Conservation (phyloP, 257 asterid species). For the Marsdenia floribunda region DNA sequence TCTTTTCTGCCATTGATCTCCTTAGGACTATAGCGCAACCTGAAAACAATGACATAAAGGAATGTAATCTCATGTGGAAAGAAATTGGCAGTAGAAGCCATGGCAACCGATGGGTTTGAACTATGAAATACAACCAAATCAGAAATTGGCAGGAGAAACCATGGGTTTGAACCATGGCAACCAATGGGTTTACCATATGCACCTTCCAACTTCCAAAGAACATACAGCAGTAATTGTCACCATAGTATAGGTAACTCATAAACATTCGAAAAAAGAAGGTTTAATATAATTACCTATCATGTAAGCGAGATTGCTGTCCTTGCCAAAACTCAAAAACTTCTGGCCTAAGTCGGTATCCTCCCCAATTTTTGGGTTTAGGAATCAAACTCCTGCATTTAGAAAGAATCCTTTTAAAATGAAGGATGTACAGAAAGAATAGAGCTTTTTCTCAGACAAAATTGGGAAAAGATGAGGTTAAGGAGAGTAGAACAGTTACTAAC, state of each 20-base stretch:
- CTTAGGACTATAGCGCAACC: constrained; percentile 29
- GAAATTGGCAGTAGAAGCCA: background rate
- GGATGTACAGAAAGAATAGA: background rate
- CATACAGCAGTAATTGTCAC: background rate
- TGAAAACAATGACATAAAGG: constrained; percentile 10
- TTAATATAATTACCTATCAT: constrained; percentile 31
- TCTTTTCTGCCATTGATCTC: constrained; percentile 23
- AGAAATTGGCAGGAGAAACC: background rate
- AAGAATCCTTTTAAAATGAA: background rate
- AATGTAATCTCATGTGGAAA: background rate
- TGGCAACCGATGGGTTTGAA: too few species aligned
- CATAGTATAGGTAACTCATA: background rate
- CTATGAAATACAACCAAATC: background rate
- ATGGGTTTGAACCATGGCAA: too few species aligned
- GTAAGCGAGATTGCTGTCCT: constrained; percentile 47
- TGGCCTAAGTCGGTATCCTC: constrained; percentile 46
- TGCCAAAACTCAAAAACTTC: constrained; percentile 46
- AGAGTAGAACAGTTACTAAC: constrained; percentile 22
- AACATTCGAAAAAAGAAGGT: background rate
- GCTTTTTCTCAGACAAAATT: background rate
- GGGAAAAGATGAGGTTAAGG: background rate
- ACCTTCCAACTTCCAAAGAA: background rate
- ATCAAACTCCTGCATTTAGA: constrained; percentile 27
- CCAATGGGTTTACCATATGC: too few species aligned
- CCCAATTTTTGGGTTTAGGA: constrained; percentile 48